Percentiles rank a stretch among this genome's conserved stretches.
Evolutionary conservation across 306 rosid species (phyloP).

Genomic region (Canavalia gladiata): DNA sequence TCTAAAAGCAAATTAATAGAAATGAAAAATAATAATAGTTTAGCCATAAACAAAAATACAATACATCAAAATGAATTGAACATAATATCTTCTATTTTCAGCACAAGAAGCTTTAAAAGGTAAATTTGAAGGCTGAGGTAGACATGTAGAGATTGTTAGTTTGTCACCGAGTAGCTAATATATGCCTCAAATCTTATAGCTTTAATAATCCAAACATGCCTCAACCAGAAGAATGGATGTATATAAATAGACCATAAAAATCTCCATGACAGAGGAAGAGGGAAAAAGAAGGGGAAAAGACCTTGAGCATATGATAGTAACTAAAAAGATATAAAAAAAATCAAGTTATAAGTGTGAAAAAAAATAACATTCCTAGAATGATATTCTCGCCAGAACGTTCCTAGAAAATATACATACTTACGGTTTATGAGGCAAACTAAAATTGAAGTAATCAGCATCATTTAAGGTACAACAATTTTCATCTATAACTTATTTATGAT

Average conservation of each 20-base stretch:
- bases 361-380: slow-evolving; percentile 12
- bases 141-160: no score
- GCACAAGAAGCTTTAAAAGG: slow-evolving; percentile 2
- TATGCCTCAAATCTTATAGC: background rate
- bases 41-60: background rate
- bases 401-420: background rate
- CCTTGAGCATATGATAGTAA: background rate
- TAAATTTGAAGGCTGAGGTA: background rate
- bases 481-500: no score
- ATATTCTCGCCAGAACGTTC: slow-evolving; percentile 13
- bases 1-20: background rate
- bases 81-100: slow-evolving; percentile 14
- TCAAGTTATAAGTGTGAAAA: background rate
- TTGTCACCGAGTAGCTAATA: background rate
- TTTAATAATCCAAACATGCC: background rate
- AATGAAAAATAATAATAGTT: background rate
- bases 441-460: background rate
- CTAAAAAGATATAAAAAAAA: background rate
- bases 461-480: no score
- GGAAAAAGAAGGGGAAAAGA: background rate
- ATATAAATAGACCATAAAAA: background rate
- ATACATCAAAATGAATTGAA: slow-evolving; percentile 16
- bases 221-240: background rate
- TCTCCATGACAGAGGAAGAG: background rate
- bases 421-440: background rate